Conservation (phyloP, 148 eudicot species). For the Amaranthus hypochondriacus region DNA sequence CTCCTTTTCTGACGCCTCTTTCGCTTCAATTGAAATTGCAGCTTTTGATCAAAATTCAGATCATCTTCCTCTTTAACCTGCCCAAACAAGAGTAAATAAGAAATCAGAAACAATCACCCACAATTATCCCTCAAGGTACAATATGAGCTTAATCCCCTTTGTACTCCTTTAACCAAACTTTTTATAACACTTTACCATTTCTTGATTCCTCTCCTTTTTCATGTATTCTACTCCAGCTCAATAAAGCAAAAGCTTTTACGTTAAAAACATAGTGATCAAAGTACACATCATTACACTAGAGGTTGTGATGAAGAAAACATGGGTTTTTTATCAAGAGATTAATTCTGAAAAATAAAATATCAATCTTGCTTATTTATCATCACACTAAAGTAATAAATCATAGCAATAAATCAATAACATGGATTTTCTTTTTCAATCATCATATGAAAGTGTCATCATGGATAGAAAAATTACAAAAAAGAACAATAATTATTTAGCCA, state of each 20-base stretch:
- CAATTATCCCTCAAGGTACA: background rate
- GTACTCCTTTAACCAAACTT: background rate
- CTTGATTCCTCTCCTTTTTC: conserved; percentile 5
- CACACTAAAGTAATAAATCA: background rate
- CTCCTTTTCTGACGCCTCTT: conserved; percentile 54
- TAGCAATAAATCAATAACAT: background rate
- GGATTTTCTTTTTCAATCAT: background rate
- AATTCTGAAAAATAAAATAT: background rate
- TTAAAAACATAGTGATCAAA: background rate
- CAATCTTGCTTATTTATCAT: background rate
- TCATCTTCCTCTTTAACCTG: conserved; percentile 99
- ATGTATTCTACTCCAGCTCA: background rate
- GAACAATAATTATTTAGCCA: background rate
- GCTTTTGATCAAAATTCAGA: conserved; percentile 53
- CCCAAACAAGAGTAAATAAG: conserved; percentile 9
- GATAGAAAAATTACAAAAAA: background rate
- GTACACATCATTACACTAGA: background rate
- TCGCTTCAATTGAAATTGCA: conserved; percentile 56
- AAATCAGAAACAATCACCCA: background rate
- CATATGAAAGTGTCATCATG: background rate
- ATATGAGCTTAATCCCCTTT: too few species aligned
- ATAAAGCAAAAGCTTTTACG: background rate
- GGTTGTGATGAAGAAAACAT: background rate
- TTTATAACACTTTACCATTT: background rate
- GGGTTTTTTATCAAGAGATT: background rate